A percentile compares a stretch with the other conserved stretches of the same genome.
Evolutionary conservation across 1,139 yeast species (phyloP).

Genomic region (Diutina catenulata): DNA sequence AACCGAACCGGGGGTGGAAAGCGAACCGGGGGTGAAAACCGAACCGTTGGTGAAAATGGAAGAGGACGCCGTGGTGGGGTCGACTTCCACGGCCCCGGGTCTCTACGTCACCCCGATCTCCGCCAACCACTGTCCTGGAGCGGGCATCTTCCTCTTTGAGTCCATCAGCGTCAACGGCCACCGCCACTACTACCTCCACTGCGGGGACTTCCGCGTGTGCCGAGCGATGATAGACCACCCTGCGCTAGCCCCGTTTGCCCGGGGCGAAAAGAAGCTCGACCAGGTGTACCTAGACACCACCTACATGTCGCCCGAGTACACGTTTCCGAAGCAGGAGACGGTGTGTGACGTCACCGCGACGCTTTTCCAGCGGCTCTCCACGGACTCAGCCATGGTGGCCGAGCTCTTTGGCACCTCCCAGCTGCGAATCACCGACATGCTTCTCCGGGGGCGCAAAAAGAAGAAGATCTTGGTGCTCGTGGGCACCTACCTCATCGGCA

Average conservation of each 20-base stretch:
- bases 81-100: conserved; percentile 35
- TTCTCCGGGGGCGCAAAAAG: conserved; percentile 14
- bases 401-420: conserved; percentile 28
- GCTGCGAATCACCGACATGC: conserved; percentile 36
- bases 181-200: conserved; percentile 45
- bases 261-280: conserved; percentile 18
- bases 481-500: conserved; percentile 91
- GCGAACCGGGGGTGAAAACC: too few species aligned
- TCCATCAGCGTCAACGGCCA: conserved; percentile 21
- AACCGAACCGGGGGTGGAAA: too few species aligned
- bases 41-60: too few species aligned
- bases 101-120: conserved; percentile 54
- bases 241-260: conserved; percentile 20
- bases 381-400: conserved; percentile 16
- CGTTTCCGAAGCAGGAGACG: conserved; percentile 64
- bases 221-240: conserved; percentile 27
- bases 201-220: conserved; percentile 85
- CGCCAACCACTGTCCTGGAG: conserved; percentile 97
- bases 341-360: conserved; percentile 51
- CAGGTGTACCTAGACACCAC: conserved; percentile 79
- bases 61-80: too few species aligned
- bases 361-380: conserved; percentile 32
- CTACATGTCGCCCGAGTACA: conserved; percentile 61
- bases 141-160: conserved; percentile 68
- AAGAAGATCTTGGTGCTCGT: conserved; percentile 49